These are phyloP conservation scores for Yamadazyma songkhlaensis DNA, from an alignment of 1,139 yeast genomes.

Conservation along the genomic window DNA sequence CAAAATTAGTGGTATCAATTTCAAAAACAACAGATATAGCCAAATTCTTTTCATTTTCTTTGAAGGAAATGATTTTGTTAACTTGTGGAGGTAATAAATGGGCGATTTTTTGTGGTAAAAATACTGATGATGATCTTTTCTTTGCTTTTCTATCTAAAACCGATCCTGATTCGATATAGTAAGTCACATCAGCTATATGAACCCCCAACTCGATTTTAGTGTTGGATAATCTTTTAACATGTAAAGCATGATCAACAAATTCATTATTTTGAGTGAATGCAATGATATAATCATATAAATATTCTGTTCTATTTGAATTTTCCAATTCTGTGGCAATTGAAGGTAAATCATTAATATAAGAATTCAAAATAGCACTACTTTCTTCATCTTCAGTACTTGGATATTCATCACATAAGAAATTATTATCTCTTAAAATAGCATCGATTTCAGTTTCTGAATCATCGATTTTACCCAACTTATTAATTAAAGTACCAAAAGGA, in stretches of 20 bases:
- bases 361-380: slow-evolving; percentile 9
- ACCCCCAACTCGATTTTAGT: slow-evolving; percentile 71
- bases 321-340: slow-evolving; percentile 32
- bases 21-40: slow-evolving; percentile 82
- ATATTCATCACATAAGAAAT: slow-evolving; percentile 86
- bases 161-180: slow-evolving; percentile 68
- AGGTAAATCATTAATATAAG: slow-evolving; percentile 33
- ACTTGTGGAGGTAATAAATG: slow-evolving; percentile 70
- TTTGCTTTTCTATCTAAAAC: slow-evolving; percentile 84
- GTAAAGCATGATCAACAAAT: slow-evolving; percentile 75
- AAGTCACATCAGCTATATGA: slow-evolving; percentile 79
- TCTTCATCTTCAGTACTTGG: slow-evolving; percentile 33
- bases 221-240: slow-evolving; percentile 58
- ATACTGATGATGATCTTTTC: slow-evolving; percentile 86
- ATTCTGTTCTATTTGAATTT: slow-evolving; percentile 50
- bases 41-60: slow-evolving; percentile 57
- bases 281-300: slow-evolving; percentile 59
- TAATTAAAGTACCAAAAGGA: slow-evolving; percentile 93
- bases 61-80: slow-evolving; percentile 60
- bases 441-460: slow-evolving; percentile 80
- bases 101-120: slow-evolving; percentile 75
- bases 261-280: slow-evolving; percentile 63
- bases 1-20: slow-evolving; percentile 70
- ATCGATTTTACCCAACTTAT: slow-evolving; percentile 79
- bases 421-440: slow-evolving; percentile 88